Conservation (phyloP, 2,329 filamentous ascomycete species). For the Xylariaceae sp. region DNA sequence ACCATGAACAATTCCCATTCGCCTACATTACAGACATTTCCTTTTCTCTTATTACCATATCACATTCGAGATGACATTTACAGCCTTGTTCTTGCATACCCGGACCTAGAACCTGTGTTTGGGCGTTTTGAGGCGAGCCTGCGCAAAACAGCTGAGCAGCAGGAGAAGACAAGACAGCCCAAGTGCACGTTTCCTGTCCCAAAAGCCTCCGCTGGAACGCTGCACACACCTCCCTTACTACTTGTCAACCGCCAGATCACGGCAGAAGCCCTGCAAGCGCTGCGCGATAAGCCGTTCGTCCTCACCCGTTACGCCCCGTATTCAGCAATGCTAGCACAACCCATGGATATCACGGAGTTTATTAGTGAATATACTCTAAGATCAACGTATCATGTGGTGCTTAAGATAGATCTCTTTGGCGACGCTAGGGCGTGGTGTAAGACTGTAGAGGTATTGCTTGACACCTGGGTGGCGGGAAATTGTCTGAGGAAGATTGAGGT, state of each 20-base stretch:
- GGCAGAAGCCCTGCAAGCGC: constrained; percentile 32
- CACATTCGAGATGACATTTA: constrained; percentile 5
- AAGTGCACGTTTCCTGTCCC: background rate
- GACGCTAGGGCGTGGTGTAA: constrained; percentile 5
- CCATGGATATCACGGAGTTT: constrained; percentile 24
- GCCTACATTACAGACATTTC: constrained; percentile 11
- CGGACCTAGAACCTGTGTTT: constrained; percentile 1
- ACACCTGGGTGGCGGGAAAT: constrained; percentile 19
- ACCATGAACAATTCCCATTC: background rate
- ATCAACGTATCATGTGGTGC: constrained; percentile 17
- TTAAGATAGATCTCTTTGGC: constrained; percentile 15
- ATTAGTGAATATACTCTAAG: constrained; percentile 21
- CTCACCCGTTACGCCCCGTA: constrained; percentile 23
- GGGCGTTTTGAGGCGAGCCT: background rate
- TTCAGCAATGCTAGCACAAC: constrained; percentile 6
- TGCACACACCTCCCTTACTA: constrained; percentile 36
- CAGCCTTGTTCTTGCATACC: background rate
- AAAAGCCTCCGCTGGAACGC: background rate
- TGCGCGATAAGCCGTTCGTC: constrained; percentile 34
- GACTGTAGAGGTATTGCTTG: constrained; percentile 21
- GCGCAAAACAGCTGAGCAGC: background rate
- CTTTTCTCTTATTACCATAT: constrained; percentile 2
- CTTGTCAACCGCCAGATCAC: constrained; percentile 39
- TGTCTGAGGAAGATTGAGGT: constrained; percentile 11
- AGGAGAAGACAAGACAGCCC: background rate